Evolutionary conservation across 352 stramenopile species (phyloP).

Genomic region (Halophytophthora polymorphica): DNA sequence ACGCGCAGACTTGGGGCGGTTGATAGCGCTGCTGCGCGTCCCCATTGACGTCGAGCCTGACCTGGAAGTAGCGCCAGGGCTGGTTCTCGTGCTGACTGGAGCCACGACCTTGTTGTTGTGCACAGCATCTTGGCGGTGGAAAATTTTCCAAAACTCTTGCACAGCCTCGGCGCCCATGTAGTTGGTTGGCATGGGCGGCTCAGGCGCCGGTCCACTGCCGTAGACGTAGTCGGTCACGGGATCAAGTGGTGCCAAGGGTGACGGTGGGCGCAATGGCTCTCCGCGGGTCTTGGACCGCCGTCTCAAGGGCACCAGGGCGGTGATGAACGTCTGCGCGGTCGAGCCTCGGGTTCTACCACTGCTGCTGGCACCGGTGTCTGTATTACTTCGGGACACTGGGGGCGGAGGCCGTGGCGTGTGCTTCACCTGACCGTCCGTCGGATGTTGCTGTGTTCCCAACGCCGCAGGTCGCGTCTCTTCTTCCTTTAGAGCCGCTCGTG

Average conservation of each 20-base stretch:
- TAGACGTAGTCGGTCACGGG: conserved; percentile 21
- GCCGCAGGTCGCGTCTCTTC: conserved; percentile 20
- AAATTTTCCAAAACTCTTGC: conserved; percentile 64
- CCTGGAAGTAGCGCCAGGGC: not conserved
- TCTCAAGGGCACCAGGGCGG: conserved; percentile 26
- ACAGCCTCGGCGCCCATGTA: conserved; percentile 64
- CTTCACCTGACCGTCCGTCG: conserved; percentile 1
- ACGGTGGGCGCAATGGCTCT: conserved; percentile 45
- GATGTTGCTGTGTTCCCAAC: conserved; percentile 7
- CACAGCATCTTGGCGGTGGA: conserved; percentile 62
- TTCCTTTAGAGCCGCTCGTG: conserved; percentile 28
- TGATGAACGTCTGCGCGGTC: conserved; percentile 42
- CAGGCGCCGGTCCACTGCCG: not conserved
- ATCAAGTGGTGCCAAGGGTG: conserved; percentile 45
- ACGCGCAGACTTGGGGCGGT: conserved; percentile 46
- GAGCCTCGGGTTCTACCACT: not conserved
- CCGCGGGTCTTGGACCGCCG: conserved; percentile 10
- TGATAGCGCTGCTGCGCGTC: not conserved
- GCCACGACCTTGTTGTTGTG: conserved; percentile 43
- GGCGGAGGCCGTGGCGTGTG: conserved; percentile 14
- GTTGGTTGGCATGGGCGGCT: conserved; percentile 31
- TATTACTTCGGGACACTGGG: too few species aligned
- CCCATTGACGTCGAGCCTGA: not conserved
- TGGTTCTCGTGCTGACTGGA: conserved; percentile 1
- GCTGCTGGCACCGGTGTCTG: not conserved